phyloP scores from a whole-genome alignment of 176 grass and related monocot species.

The Cocos nucifera region DNA sequence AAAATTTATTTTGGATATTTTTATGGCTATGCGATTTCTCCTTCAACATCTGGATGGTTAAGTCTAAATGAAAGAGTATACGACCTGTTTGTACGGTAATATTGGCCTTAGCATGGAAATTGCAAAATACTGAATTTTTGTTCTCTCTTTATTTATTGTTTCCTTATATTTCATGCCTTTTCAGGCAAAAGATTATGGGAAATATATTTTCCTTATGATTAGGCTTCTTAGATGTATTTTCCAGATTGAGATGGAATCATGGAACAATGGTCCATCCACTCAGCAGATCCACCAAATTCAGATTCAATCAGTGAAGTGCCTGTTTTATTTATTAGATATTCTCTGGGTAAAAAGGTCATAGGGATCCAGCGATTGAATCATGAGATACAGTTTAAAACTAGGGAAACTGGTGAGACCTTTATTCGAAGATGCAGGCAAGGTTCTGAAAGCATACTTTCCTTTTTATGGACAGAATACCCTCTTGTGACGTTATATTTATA shows the following conservation, averaged over 20 bases:
- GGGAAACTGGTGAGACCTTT: slow-evolving; percentile 59
- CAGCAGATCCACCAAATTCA: slow-evolving; percentile 57
- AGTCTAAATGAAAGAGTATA: too few relatives aligned
- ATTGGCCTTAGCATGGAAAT: too few relatives aligned
- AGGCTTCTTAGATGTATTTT: neutral
- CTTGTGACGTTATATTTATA: slow-evolving; percentile 83
- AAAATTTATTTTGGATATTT: too few relatives aligned
- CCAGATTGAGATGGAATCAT: slow-evolving; percentile 1
- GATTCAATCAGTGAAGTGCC: slow-evolving; percentile 75
- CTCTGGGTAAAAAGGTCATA: slow-evolving; percentile 65
- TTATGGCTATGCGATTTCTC: too few relatives aligned
- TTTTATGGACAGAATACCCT: slow-evolving; percentile 97
- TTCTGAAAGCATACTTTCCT: slow-evolving; percentile 82
- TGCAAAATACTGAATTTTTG: too few relatives aligned
- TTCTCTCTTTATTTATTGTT: neutral
- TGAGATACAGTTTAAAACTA: slow-evolving; percentile 79
- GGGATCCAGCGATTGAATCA: slow-evolving; percentile 74
- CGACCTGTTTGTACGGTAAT: too few relatives aligned
- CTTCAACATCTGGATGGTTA: too few relatives aligned
- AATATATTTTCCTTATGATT: neutral
- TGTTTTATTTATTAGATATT: slow-evolving; percentile 79
- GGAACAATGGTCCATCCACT: slow-evolving; percentile 51
- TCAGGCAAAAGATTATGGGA: slow-evolving; percentile 81
- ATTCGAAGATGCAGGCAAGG: slow-evolving; percentile 62
- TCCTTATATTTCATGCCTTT: neutral